Evolutionary conservation across 306 rosid genomes (phyloP).

Genomic region (Carpinus viminea): DNA sequence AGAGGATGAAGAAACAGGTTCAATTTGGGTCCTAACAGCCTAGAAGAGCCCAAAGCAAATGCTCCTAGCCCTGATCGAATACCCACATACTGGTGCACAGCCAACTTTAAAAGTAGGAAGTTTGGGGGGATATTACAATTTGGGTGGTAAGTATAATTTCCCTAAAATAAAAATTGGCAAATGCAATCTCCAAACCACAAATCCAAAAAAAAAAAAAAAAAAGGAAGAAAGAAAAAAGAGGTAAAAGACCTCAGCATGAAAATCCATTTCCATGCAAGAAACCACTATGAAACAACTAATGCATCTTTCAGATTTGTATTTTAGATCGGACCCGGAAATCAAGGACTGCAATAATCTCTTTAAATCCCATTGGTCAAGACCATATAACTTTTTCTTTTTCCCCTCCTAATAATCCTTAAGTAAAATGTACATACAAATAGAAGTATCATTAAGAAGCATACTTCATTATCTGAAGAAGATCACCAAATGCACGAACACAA

Average conservation of each 20-base stretch:
- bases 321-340: background rate
- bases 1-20: too few relatives aligned
- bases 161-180: background rate
- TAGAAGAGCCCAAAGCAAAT: background rate
- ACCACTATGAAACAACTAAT: background rate
- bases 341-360: background rate
- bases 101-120: background rate
- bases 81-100: background rate
- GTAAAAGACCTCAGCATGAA: background rate
- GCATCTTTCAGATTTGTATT: background rate
- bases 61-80: background rate
- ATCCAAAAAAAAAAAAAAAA: too few relatives aligned
- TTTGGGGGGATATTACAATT: too few relatives aligned
- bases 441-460: constrained; percentile 33
- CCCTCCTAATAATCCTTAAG: background rate
- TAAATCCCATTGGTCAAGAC: background rate
- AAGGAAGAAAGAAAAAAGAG: background rate
- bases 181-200: background rate
- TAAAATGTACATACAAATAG: constrained; percentile 11
- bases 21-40: too few relatives aligned
- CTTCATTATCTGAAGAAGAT: constrained; percentile 81
- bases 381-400: background rate
- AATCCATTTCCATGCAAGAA: background rate
- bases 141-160: too few relatives aligned
- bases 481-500: constrained; percentile 89